Percentiles rank a stretch among this genome's conserved stretches.
These are phyloP conservation scores for Cinnamomum chago DNA, from an alignment of 164 flowering plant genomes.

Conservation along the genomic window DNA sequence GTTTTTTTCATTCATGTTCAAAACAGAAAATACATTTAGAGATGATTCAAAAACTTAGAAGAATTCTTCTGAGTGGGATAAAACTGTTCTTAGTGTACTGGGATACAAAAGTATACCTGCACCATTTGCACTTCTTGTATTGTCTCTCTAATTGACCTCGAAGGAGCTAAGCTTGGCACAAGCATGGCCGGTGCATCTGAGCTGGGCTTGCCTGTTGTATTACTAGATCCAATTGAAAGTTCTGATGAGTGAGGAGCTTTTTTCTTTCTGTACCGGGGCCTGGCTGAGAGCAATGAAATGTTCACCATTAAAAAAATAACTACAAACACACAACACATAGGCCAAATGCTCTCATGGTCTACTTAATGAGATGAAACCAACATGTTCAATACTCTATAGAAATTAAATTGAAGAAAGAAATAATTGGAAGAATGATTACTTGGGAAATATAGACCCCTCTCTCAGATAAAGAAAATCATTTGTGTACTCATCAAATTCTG, in stretches of 20 bases:
- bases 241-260: constrained; percentile 41
- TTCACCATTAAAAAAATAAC: constrained; percentile 12
- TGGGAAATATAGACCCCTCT: constrained; percentile 85
- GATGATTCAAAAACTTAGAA: neutral
- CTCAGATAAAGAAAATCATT: constrained; percentile 92
- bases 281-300: constrained; percentile 39
- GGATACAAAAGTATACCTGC: constrained; percentile 47
- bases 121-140: constrained; percentile 88
- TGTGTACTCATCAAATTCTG: constrained; percentile 93
- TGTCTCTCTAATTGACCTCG: constrained; percentile 78
- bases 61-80: neutral
- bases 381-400: neutral
- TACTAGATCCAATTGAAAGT: constrained; percentile 37
- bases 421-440: constrained; percentile 41
- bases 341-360: neutral
- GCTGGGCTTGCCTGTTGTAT: constrained; percentile 18
- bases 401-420: constrained; percentile 5
- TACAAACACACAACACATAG: neutral
- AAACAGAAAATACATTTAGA: neutral
- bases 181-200: constrained; percentile 63
- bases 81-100: neutral
- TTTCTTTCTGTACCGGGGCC: constrained; percentile 73
- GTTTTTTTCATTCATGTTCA: neutral
- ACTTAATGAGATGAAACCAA: neutral
- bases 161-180: constrained; percentile 59